Conservation (phyloP, 331 rosid genomes). For the Malus hybrid region DNA sequence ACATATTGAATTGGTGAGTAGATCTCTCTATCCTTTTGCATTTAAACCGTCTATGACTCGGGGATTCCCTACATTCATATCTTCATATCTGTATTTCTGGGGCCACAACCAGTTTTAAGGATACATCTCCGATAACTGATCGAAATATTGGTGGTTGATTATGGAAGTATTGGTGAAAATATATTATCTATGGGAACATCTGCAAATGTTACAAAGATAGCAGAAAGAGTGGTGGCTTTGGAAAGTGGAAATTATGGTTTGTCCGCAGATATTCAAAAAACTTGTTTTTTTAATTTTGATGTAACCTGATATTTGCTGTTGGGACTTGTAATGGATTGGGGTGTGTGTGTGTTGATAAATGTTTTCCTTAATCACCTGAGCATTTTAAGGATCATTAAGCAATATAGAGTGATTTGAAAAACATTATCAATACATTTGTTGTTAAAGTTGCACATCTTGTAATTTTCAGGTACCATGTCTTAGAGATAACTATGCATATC, state of each 20-base stretch:
- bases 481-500: constrained; percentile 79
- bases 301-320: background rate
- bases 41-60: background rate
- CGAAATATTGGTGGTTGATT: background rate
- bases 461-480: constrained; percentile 83
- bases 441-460: background rate
- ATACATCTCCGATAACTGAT: background rate
- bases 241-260: background rate
- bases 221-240: background rate
- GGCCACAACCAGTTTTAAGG: background rate
- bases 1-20: constrained; percentile 85
- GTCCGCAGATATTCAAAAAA: background rate
- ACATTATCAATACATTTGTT: no score
- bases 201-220: no score
- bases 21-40: background rate
- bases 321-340: background rate
- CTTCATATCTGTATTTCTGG: background rate
- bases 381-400: background rate
- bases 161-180: background rate
- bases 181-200: background rate
- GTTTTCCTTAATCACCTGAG: background rate
- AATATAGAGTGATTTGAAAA: background rate
- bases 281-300: background rate
- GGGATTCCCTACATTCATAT: background rate
- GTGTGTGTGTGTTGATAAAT: background rate